Base-by-base conservation (phyloP, 345 rosid species). In the Lumnitzera littorea region DNA sequence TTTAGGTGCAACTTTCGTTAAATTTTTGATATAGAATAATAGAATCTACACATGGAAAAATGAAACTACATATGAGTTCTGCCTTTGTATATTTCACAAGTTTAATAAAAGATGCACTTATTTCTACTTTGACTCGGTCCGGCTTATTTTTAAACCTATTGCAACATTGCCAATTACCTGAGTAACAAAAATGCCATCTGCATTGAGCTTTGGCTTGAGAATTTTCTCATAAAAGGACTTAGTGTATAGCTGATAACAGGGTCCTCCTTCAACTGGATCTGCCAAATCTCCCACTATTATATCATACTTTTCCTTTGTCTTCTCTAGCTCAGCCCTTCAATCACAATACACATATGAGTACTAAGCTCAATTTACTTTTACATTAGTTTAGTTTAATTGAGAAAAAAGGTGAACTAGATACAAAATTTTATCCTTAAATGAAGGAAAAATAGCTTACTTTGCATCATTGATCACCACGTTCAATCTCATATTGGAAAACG, bases 201-300 rank as follows among this genome's bases (percentile, higher is more conserved):
- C 78, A 49, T 54, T 78, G 67, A 92, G 96, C 71, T 76, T 92
- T 24, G 96, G 88, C 82, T 89, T 92, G 61, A 92, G 80, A 51
- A 81, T 78, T 46, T 57, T 62, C 77, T 89, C 79, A 46, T 92
- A 92, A 79, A 92, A 92, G 29, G 96, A 78, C 74, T 92, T 89
- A 29, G 98, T 92, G 76, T 92, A 92, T 61, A 92, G 98, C 62
- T 92, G 89, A 78, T 89, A 92, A 76, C 98, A 92, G 23, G 98
- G 96, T 15, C 98, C 96, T 51, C 96, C 96, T 80, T 89, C 96
- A 43, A 92, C 96, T 27, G 98, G 98, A 59, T 92, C 98, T 2
- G 98, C 96, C 46, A 92, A 72, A 69, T 92, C 98, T 66, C 98
- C 98, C n/a, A 89, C 84, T 68, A 92, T 92, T 36, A 92, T 69